These are phyloP conservation scores for Centella asiatica DNA, from an alignment of 129 eudicot genomes.

Conservation along the genomic window DNA sequence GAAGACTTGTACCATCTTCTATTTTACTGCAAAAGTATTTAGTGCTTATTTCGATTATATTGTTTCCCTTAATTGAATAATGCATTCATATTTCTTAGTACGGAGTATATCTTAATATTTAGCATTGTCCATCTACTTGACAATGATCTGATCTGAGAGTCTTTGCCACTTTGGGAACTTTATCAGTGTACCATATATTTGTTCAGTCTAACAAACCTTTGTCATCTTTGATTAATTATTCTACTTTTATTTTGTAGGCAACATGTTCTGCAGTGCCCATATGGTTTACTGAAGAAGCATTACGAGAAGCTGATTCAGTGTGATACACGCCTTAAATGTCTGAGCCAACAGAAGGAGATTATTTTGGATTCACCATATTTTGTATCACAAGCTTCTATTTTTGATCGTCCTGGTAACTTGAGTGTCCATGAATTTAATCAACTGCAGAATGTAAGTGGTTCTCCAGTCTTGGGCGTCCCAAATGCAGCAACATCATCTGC, in stretches of 20 bases:
- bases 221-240: not conserved
- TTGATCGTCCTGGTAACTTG: conserved; percentile 25
- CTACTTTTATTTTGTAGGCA: conserved; percentile 29
- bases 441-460: conserved; percentile 21
- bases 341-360: conserved; percentile 50
- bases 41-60: too few species aligned
- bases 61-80: too few species aligned
- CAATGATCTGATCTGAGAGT: too few species aligned
- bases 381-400: conserved; percentile 36
- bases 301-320: conserved; percentile 72
- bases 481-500: conserved; percentile 30
- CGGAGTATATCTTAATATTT: too few species aligned
- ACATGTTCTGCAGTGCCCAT: conserved; percentile 57
- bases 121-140: too few species aligned
- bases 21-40: too few species aligned
- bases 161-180: too few species aligned
- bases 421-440: conserved; percentile 21
- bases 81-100: too few species aligned
- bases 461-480: conserved; percentile 26
- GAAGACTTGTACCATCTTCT: too few species aligned
- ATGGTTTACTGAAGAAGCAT: conserved; percentile 64
- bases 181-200: not conserved
- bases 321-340: conserved; percentile 52
- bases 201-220: not conserved
- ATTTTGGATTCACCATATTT: conserved; percentile 49